Evolutionary conservation across 176 grass and related monocot genomes (phyloP).

Genomic region (Chloris gayana): DNA sequence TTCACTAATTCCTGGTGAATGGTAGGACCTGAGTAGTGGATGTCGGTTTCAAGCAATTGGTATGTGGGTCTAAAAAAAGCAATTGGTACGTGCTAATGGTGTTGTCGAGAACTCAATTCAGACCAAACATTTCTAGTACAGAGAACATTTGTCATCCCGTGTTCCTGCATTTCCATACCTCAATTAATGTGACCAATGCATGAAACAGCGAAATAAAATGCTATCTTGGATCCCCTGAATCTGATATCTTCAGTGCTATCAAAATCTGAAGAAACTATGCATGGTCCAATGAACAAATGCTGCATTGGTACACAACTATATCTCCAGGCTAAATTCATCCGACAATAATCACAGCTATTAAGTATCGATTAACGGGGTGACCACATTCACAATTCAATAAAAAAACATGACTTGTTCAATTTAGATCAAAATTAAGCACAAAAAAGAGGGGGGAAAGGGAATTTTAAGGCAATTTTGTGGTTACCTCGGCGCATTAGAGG

Average conservation of each 20-base stretch:
- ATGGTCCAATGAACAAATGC: background rate
- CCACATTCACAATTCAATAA: slow-evolving; percentile 1
- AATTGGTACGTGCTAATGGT: too few species aligned
- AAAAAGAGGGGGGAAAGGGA: background rate
- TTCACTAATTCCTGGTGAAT: background rate
- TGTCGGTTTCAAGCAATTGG: background rate
- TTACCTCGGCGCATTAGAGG: slow-evolving; percentile 40
- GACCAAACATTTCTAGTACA: slow-evolving; percentile 18
- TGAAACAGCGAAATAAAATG: background rate
- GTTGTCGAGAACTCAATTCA: background rate
- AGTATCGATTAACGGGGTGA: background rate
- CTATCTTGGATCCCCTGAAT: background rate
- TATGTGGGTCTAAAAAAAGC: background rate
- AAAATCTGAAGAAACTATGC: background rate
- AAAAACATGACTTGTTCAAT: background rate
- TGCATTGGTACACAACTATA: background rate
- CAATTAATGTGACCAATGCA: background rate
- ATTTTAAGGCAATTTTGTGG: background rate
- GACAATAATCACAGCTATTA: background rate
- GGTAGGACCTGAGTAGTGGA: background rate
- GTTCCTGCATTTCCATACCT: background rate
- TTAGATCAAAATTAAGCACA: background rate
- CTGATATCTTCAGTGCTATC: background rate
- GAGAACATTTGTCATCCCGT: background rate
- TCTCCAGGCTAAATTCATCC: background rate